Evolutionary conservation across 805 yeast species (phyloP).

Genomic region (Clavispora asparagi): DNA sequence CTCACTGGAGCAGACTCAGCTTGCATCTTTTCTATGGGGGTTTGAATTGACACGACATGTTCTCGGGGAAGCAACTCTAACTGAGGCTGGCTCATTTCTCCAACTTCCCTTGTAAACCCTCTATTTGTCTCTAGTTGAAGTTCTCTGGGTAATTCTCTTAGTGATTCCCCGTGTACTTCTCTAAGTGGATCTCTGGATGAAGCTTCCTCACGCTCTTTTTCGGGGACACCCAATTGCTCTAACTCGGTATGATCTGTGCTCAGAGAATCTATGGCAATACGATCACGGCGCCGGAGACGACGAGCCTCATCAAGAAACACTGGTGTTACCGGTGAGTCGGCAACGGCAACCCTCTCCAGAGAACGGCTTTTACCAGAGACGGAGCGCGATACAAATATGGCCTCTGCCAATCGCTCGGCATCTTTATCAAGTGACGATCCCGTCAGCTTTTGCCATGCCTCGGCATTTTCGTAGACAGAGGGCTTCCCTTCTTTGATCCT

Average conservation of each 20-base stretch:
- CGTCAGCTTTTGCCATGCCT: slow-evolving; percentile 33
- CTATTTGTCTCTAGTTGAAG: neutral
- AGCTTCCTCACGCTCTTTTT: neutral
- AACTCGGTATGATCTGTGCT: neutral
- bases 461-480: slow-evolving; percentile 20
- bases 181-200: neutral
- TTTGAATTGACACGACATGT: neutral
- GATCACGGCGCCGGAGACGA: neutral
- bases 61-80: neutral
- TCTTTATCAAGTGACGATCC: slow-evolving; percentile 19
- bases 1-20: neutral
- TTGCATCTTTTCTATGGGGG: neutral
- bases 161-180: neutral
- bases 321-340: neutral
- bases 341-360: neutral
- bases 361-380: neutral
- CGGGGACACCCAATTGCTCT: neutral
- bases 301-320: neutral
- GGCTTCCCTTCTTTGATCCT: neutral
- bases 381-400: slow-evolving; percentile 29
- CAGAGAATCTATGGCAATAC: neutral
- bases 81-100: neutral
- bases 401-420: slow-evolving; percentile 36
- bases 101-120: neutral
- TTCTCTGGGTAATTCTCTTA: neutral